A percentile compares a stretch with the other conserved stretches of the same genome.
phyloP scores from a whole-genome alignment of 208 protist genomes.

The Tritrichomonas musculus region DNA sequence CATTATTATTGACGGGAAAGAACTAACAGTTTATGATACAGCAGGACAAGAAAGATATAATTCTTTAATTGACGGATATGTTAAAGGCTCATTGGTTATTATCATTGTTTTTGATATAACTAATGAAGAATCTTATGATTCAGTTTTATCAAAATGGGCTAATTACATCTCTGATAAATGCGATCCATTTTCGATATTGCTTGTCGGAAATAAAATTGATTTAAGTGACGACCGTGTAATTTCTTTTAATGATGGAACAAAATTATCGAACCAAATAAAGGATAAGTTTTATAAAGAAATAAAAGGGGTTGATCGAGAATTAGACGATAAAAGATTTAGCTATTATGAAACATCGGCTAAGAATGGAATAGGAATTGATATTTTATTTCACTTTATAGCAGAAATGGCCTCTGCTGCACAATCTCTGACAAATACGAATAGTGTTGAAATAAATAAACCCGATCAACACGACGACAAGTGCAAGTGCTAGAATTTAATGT shows the following conservation, averaged over 20 bases:
- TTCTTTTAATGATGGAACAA: conserved; percentile 36
- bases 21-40: neutral
- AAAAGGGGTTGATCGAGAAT: no score
- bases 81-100: neutral
- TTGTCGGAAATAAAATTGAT: conserved; percentile 5
- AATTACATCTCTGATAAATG: neutral
- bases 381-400: no score
- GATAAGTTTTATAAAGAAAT: no score
- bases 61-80: neutral
- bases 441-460: no score
- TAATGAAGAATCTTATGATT: neutral
- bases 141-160: neutral
- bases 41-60: neutral
- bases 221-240: conserved; percentile 29
- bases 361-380: no score
- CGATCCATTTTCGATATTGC: neutral
- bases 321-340: no score
- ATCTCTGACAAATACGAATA: no score
- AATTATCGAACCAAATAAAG: neutral
- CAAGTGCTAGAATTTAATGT: no score
- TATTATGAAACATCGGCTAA: no score
- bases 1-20: neutral
- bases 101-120: neutral
- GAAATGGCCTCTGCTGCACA: no score
- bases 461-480: no score